phyloP scores from a whole-genome alignment of 2,329 filamentous ascomycete genomes.

The Talaromyces marneffei region DNA sequence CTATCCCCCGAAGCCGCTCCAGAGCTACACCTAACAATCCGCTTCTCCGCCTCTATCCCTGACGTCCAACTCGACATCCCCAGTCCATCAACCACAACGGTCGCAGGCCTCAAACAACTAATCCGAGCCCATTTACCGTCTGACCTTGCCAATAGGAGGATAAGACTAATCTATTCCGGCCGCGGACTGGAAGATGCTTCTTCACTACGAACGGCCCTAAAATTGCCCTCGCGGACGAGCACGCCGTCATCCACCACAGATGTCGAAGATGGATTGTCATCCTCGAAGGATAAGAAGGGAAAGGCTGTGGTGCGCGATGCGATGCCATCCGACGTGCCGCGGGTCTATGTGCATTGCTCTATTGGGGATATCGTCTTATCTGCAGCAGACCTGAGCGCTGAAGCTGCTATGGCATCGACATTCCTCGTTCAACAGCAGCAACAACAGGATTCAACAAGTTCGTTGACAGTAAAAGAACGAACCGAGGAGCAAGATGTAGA shows the following conservation, averaged over 20 bases:
- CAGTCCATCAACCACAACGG: constrained; percentile 61
- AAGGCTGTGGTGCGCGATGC: constrained; percentile 52
- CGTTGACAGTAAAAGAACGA: background rate
- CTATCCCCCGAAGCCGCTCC: constrained; percentile 16
- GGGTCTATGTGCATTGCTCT: constrained; percentile 89
- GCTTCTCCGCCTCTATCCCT: constrained; percentile 79
- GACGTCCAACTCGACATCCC: constrained; percentile 76
- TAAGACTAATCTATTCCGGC: constrained; percentile 86
- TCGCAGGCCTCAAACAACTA: constrained; percentile 72
- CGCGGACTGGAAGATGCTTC: constrained; percentile 72
- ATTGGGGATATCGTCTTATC: constrained; percentile 71
- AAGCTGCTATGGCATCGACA: constrained; percentile 45
- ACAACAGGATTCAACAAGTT: background rate
- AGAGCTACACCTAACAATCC: constrained; percentile 69
- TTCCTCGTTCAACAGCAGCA: constrained; percentile 16
- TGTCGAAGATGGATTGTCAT: constrained; percentile 16
- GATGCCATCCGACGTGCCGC: constrained; percentile 48
- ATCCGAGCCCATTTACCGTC: constrained; percentile 67
- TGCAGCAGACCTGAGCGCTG: constrained; percentile 60
- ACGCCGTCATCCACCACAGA: constrained; percentile 19
- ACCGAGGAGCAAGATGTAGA: constrained; percentile 8
- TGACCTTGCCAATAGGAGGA: constrained; percentile 59
- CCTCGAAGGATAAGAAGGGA: constrained; percentile 42
- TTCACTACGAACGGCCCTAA: constrained; percentile 63
- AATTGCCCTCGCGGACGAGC: constrained; percentile 51